phyloP scores from a whole-genome alignment of 2,329 filamentous ascomycete species.

The Colletotrichum chlorophyti region DNA sequence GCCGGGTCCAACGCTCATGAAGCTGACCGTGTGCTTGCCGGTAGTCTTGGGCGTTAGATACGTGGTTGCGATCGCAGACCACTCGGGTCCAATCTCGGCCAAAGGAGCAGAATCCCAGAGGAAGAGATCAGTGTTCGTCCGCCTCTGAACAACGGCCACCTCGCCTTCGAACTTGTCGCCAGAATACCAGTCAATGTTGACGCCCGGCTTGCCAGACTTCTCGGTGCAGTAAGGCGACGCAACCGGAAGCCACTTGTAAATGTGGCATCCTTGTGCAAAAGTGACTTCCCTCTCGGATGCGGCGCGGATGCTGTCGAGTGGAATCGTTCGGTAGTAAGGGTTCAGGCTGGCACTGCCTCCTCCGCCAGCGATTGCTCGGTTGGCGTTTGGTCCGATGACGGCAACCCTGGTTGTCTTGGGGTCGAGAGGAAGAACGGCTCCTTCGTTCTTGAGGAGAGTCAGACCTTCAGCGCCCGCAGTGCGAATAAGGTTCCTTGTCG shows the following conservation, averaged over 20 bases:
- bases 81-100: conserved; percentile 65
- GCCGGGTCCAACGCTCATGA: conserved; percentile 72
- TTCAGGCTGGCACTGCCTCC: conserved; percentile 73
- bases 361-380: conserved; percentile 71
- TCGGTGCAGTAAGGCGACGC: conserved; percentile 65
- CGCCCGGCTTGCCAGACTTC: conserved; percentile 63
- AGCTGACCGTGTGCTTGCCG: conserved; percentile 70
- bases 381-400: conserved; percentile 72
- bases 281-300: conserved; percentile 61
- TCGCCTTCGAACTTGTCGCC: conserved; percentile 68
- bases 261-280: conserved; percentile 69
- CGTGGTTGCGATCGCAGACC: conserved; percentile 69
- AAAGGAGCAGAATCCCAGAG: conserved; percentile 73
- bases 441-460: conserved; percentile 70
- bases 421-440: conserved; percentile 63
- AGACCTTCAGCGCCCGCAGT: conserved; percentile 67
- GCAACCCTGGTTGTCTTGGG: conserved; percentile 63
- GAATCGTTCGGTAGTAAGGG: conserved; percentile 72
- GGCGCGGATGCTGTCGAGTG: conserved; percentile 66
- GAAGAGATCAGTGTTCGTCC: conserved; percentile 71
- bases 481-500: conserved; percentile 66
- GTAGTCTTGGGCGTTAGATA: conserved; percentile 63
- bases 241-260: conserved; percentile 70
- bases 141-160: conserved; percentile 62
- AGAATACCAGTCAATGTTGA: conserved; percentile 69